Evolutionary conservation across 2,329 filamentous ascomycete species (phyloP).

Genomic region (Botryotinia narcissicola): DNA sequence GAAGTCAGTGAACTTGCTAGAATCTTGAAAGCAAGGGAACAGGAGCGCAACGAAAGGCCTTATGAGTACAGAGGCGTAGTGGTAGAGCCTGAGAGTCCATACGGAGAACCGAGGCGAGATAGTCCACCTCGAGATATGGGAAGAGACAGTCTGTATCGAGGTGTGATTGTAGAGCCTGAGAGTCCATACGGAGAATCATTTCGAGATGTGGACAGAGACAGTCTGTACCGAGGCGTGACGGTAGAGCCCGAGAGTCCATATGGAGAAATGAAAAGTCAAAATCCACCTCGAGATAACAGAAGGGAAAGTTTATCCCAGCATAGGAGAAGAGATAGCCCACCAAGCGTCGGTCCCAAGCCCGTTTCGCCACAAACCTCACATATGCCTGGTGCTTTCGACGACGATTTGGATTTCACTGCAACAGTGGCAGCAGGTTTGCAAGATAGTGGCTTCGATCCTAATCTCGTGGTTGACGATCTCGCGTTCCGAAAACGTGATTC

Average conservation of each 20-base stretch:
- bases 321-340: constrained; percentile 41
- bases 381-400: constrained; percentile 64
- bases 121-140: not conserved
- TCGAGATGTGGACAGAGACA: not conserved
- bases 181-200: constrained; percentile 22
- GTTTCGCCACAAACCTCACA: constrained; percentile 42
- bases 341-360: constrained; percentile 58
- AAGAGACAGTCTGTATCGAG: constrained; percentile 23
- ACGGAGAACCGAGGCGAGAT: constrained; percentile 25
- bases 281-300: not conserved
- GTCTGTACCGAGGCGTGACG: not conserved
- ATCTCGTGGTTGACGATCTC: constrained; percentile 67
- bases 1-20: constrained; percentile 12
- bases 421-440: constrained; percentile 66
- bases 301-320: constrained; percentile 7
- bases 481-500: constrained; percentile 62
- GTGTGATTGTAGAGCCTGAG: constrained; percentile 32
- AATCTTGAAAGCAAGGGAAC: constrained; percentile 16
- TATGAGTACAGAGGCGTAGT: constrained; percentile 35
- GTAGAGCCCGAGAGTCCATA: not conserved
- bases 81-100: constrained; percentile 30
- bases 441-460: constrained; percentile 67
- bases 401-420: constrained; percentile 68
- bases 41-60: constrained; percentile 23
- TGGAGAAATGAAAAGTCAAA: not conserved